Evolutionary conservation across 108 stramenopile species (phyloP).

Genomic region (Cyclostephanos tholiformis): DNA sequence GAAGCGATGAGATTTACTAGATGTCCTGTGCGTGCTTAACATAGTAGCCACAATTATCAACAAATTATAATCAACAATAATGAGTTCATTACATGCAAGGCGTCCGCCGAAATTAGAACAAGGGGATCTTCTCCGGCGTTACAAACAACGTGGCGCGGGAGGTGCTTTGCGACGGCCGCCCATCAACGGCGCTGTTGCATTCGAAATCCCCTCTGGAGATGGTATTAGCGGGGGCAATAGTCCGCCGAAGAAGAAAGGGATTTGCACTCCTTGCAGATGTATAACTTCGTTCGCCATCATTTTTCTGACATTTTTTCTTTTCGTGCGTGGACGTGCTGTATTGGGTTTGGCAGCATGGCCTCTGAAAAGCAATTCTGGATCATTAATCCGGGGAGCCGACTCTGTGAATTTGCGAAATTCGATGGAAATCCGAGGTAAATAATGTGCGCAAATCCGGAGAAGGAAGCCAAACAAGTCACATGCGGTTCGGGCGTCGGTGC

Average conservation of each 20-base stretch:
- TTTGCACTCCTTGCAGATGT: conserved; percentile 13
- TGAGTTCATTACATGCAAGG: conserved; percentile 40
- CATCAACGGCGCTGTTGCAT: background rate
- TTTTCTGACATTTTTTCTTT: conserved; percentile 9
- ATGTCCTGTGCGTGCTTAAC: too few species aligned
- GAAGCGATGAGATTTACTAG: background rate
- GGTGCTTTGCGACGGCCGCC: conserved; percentile 33
- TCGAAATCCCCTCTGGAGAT: background rate
- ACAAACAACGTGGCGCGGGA: conserved; percentile 25
- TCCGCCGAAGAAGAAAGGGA: conserved; percentile 2
- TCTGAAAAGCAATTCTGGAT: conserved; percentile 7
- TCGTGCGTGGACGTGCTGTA: conserved; percentile 11
- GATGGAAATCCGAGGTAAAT: background rate
- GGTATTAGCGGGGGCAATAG: background rate
- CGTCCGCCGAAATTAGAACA: conserved; percentile 40
- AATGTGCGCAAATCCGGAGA: background rate
- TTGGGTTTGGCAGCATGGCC: conserved; percentile 9
- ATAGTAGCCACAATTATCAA: background rate
- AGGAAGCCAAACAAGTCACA: too few species aligned
- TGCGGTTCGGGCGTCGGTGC: too few species aligned
- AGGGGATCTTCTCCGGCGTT: conserved; percentile 16
- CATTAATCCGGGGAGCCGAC: background rate
- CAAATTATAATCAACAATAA: background rate
- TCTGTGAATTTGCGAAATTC: background rate
- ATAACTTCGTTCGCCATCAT: conserved; percentile 14